Evolutionary conservation across 805 yeast species (phyloP).

Genomic region (Naumovozyma castellii): DNA sequence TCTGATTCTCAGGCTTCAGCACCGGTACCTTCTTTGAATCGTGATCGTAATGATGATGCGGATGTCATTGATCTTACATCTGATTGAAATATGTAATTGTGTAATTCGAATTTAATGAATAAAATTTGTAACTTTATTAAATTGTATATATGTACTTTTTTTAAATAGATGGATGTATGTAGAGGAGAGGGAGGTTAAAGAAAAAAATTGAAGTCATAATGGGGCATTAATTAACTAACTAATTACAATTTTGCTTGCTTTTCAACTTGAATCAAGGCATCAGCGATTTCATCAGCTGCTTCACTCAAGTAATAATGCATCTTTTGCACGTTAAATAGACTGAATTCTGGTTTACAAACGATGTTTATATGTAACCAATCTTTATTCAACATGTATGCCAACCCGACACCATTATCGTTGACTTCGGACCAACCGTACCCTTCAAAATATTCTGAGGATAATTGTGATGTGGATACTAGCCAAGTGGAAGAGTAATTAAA

Average conservation of each 20-base stretch:
- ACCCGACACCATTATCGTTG: conserved; percentile 84
- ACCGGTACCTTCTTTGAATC: no score
- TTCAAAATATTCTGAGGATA: conserved; percentile 74
- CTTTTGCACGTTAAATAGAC: conserved; percentile 25
- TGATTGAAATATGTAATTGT: conserved; percentile 2
- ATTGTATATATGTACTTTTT: not conserved
- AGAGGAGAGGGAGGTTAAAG: no score
- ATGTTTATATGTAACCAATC: conserved; percentile 82
- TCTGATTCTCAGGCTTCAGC: no score
- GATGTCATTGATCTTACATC: conserved; percentile 11
- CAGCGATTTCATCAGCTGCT: conserved; percentile 75
- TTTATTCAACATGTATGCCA: conserved; percentile 85
- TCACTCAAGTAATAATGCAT: conserved; percentile 61
- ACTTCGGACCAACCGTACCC: conserved; percentile 97
- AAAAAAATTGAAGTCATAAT: no score
- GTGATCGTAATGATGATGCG: conserved; percentile 1
- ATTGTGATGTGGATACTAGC: conserved; percentile 83
- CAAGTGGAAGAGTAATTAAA: conserved; percentile 71
- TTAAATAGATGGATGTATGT: no score
- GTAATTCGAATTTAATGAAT: not conserved
- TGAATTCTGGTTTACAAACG: conserved; percentile 43
- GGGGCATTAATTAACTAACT: no score
- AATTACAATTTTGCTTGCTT: conserved; percentile 1
- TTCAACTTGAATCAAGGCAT: conserved; percentile 35
- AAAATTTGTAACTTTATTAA: not conserved